Conservation (phyloP, 768 basidiomycete species). For the Pisolithus sp. region DNA sequence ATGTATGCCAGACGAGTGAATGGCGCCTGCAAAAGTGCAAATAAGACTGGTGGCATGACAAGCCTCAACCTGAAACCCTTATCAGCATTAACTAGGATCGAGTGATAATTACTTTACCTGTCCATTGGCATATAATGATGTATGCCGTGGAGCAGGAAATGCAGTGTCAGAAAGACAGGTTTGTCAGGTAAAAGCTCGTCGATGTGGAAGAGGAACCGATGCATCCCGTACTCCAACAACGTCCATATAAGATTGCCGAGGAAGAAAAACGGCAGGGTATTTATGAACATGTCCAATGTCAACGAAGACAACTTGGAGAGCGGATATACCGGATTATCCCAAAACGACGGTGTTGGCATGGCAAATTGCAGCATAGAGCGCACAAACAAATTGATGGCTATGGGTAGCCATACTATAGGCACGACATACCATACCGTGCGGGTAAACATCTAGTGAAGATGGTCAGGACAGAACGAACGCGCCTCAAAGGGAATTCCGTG, state of each 20-base stretch:
- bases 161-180: slow-evolving; percentile 71
- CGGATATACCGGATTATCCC: slow-evolving; percentile 49
- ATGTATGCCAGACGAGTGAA: slow-evolving; percentile 81
- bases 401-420: slow-evolving; percentile 87
- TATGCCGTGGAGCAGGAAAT: slow-evolving; percentile 91
- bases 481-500: slow-evolving; percentile 20
- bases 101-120: slow-evolving; percentile 53
- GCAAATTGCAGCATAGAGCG: slow-evolving; percentile 80
- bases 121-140: slow-evolving; percentile 99
- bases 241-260: slow-evolving; percentile 92
- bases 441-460: slow-evolving; percentile 54
- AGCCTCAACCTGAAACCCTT: slow-evolving; percentile 60
- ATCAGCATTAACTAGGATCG: slow-evolving; percentile 3
- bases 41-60: slow-evolving; percentile 93
- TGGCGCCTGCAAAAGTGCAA: slow-evolving; percentile 68
- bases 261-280: slow-evolving; percentile 66
- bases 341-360: slow-evolving; percentile 59
- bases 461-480: not conserved
- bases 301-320: slow-evolving; percentile 41
- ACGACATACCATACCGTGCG: slow-evolving; percentile 92
- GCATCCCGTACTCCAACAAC: slow-evolving; percentile 83
- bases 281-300: slow-evolving; percentile 44
- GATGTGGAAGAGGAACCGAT: slow-evolving; percentile 97
- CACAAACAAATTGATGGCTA: slow-evolving; percentile 68
- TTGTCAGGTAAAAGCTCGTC: slow-evolving; percentile 83